These are phyloP conservation scores for Capsicum pubescens DNA, from an alignment of 257 asterid genomes.

Conservation along the genomic window DNA sequence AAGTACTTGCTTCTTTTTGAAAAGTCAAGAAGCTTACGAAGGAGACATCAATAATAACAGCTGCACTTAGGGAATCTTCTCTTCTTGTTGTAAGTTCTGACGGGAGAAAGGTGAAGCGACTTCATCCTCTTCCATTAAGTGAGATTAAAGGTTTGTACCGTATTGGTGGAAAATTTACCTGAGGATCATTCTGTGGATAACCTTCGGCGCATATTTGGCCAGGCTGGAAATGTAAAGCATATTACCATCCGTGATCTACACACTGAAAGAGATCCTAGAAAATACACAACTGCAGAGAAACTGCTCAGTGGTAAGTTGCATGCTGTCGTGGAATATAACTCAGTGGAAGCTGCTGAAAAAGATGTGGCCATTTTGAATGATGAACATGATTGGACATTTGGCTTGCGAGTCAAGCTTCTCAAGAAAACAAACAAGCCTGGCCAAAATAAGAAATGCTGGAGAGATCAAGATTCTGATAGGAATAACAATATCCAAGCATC, in stretches of 20 bases:
- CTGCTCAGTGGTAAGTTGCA: constrained; percentile 88
- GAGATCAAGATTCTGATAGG: constrained; percentile 68
- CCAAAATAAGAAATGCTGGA: constrained; percentile 71
- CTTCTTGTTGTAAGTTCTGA: constrained; percentile 79
- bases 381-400: constrained; percentile 97
- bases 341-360: constrained; percentile 87
- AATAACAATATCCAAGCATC: constrained; percentile 48
- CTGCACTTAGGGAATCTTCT: constrained; percentile 80
- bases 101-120: constrained; percentile 85
- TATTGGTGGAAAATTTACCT: constrained; percentile 94
- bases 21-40: constrained; percentile 85
- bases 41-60: constrained; percentile 64
- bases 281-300: constrained; percentile 77
- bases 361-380: constrained; percentile 84
- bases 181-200: constrained; percentile 90
- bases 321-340: constrained; percentile 88
- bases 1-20: constrained; percentile 81
- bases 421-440: constrained; percentile 67
- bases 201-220: constrained; percentile 78
- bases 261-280: constrained; percentile 66
- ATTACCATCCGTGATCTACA: constrained; percentile 75
- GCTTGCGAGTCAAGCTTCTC: constrained; percentile 93
- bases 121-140: constrained; percentile 66
- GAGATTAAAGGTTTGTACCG: constrained; percentile 86
- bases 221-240: constrained; percentile 77